Evolutionary conservation across 2,329 filamentous ascomycete genomes (phyloP), one percentile per base, ranked within the genome.

Genomic region (Massarina eburnea): DNA sequence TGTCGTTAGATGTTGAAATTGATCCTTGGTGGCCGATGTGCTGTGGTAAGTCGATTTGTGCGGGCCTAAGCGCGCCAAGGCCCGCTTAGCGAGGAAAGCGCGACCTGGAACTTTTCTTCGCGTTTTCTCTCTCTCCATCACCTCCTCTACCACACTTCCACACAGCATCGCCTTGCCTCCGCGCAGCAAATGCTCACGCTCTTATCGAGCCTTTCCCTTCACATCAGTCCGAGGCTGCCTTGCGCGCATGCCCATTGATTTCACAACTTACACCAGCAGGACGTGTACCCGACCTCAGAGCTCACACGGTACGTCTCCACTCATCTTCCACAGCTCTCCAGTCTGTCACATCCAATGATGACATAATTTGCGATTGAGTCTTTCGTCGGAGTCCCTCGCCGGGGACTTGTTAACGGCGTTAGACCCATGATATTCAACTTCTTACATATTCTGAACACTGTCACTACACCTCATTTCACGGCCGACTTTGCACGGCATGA

Each of bases 321-420:
- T 47, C 39, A 48, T 43, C 34, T 48, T 38, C 44, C 45, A 27
- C 24, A 29, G 15, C 15, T 8, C 22, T 45, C 27, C 27, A 24
- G 41, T 40, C 39, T 24, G 41, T 40, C 39, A 15, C 51, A 34
- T 62, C 57, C 70, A 61, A 86, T 89, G 91, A 96, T 95, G 91
- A 87, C 79, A 88, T 89, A 96, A 96, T 96, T 96, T 96, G 91
- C 91, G 91, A 92, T 92, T 95, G 91, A 96, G 87, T 81, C 79
- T 76, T 73, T 73, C 73, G 77, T 84, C 83, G 91, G 90, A 89
- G 80, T 77, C 88, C 84, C 90, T 86, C 87, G 91, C 91, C 91
- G 83, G 91, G 84, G 88, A 80, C 78, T 87, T 85, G 80, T 86
- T 47, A 85, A 91, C 85, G 86, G 79, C 76, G 69, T 75, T 76